phyloP scores from a whole-genome alignment of 768 basidiomycete species.

The Naganishia friedmannii region DNA sequence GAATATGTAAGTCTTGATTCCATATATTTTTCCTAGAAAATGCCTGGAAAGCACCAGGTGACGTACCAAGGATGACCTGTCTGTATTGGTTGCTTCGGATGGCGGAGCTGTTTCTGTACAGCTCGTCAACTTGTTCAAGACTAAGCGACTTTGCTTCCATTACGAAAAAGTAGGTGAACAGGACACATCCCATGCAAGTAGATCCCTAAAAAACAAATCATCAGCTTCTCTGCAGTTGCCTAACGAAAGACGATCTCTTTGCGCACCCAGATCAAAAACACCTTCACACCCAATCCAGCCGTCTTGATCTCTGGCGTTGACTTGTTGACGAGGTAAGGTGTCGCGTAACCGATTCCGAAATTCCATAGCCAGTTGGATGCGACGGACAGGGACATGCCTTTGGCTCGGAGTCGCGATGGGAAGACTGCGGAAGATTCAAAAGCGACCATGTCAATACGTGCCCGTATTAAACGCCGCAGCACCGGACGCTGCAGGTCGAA shows the following conservation, averaged over 20 bases:
- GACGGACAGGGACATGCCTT: slow-evolving; percentile 70
- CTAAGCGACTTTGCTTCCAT: slow-evolving; percentile 17
- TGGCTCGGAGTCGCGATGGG: slow-evolving; percentile 74
- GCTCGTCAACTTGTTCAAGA: slow-evolving; percentile 27
- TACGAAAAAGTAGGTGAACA: slow-evolving; percentile 22
- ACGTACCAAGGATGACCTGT: slow-evolving; percentile 10
- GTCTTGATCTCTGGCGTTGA: slow-evolving; percentile 24
- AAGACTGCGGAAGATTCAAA: slow-evolving; percentile 60
- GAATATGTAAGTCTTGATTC: too few relatives aligned
- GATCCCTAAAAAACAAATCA: slow-evolving; percentile 55
- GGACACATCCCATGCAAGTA: slow-evolving; percentile 15
- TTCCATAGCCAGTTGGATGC: slow-evolving; percentile 57
- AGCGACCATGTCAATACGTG: too few relatives aligned
- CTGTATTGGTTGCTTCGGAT: slow-evolving; percentile 6
- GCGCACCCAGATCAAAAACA: slow-evolving; percentile 31
- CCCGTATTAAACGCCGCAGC: too few relatives aligned
- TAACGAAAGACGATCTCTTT: not conserved
- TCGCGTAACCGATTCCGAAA: slow-evolving; percentile 40
- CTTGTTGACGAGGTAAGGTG: slow-evolving; percentile 52
- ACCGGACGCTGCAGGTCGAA: too few relatives aligned
- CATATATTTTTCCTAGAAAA: not conserved
- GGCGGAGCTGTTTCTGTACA: slow-evolving; percentile 12
- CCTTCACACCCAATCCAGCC: slow-evolving; percentile 32
- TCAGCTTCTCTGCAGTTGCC: not conserved
- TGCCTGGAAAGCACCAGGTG: not conserved